Evolutionary conservation across 371 early-diverging fungal genomes (phyloP).

Genomic region (Apophysomyces elegans): DNA sequence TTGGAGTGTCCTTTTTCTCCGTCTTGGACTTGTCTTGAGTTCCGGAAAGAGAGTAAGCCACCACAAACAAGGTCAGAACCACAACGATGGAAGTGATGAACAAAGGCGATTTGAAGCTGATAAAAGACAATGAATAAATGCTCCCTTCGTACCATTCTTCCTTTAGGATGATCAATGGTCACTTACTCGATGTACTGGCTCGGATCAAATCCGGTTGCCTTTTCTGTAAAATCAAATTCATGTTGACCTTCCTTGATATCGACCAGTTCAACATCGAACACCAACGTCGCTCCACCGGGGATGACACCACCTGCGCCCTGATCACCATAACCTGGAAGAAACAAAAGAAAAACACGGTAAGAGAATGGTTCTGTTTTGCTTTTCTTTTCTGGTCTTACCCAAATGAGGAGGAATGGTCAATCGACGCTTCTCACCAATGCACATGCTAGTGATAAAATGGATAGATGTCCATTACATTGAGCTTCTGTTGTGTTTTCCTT

Average conservation of each 20-base stretch:
- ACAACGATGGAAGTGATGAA: slow-evolving; percentile 30
- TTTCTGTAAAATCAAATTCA: background rate
- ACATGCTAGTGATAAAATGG: slow-evolving; percentile 63
- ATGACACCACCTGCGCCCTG: slow-evolving; percentile 62
- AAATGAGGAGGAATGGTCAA: slow-evolving; percentile 79
- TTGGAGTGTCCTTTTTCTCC: slow-evolving; percentile 23
- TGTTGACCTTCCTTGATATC: slow-evolving; percentile 53
- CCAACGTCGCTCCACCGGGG: slow-evolving; percentile 63
- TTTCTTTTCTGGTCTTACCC: slow-evolving; percentile 35
- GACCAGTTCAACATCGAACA: slow-evolving; percentile 71
- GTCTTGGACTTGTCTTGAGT: slow-evolving; percentile 12
- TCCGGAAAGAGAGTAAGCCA: slow-evolving; percentile 17
- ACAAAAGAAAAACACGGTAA: background rate
- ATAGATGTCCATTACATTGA: too few relatives aligned
- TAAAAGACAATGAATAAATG: background rate
- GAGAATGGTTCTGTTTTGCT: background rate
- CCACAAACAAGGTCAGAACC: slow-evolving; percentile 25
- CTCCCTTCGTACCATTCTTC: too few relatives aligned
- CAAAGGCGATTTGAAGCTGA: slow-evolving; percentile 13
- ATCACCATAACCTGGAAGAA: slow-evolving; percentile 52
- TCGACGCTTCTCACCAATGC: slow-evolving; percentile 83
- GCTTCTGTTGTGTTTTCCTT: too few relatives aligned
- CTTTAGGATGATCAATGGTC: too few relatives aligned
- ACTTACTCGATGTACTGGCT: slow-evolving; percentile 16
- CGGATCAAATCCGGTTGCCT: background rate